Percentiles rank a stretch among this genome's conserved stretches.
Conservation (phyloP, 2,329 filamentous ascomycete genomes). For the Lecanicillium sp. region DNA sequence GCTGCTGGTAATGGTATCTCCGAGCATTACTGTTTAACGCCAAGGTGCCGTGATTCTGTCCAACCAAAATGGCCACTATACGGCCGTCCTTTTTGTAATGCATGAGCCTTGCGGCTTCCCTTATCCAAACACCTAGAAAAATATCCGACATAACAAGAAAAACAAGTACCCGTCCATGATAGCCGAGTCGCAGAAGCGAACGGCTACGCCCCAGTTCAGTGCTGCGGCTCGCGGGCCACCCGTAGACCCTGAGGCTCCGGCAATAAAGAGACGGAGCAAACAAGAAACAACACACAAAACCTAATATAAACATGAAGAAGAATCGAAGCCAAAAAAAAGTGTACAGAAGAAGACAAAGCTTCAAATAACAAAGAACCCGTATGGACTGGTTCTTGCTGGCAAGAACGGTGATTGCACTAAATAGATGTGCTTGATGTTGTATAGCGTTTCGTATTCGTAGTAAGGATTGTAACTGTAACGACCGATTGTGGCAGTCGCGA, state of each 20-base stretch:
- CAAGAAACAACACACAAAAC: not conserved
- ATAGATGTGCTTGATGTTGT: too few species aligned
- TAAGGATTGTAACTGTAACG: too few species aligned
- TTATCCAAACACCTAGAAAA: conserved; percentile 2
- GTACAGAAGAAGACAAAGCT: too few species aligned
- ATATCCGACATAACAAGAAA: not conserved
- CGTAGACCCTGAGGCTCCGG: too few species aligned
- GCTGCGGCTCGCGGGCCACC: too few species aligned
- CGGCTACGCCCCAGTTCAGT: too few species aligned
- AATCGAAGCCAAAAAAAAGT: too few species aligned
- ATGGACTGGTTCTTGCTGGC: too few species aligned
- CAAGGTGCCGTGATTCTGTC: not conserved
- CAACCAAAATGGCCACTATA: not conserved
- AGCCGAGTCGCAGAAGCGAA: not conserved
- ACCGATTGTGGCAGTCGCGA: too few species aligned
- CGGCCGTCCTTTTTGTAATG: not conserved
- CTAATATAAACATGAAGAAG: not conserved
- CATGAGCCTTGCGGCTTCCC: conserved; percentile 9
- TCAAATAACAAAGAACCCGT: too few species aligned
- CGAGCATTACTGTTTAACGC: not conserved
- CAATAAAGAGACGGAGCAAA: not conserved
- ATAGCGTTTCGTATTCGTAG: too few species aligned
- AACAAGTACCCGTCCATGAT: not conserved
- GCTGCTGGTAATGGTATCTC: conserved; percentile 8
- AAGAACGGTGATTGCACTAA: too few species aligned